Evolutionary conservation across 805 yeast species (phyloP), one percentile per base, ranked within the genome.

Genomic region (Blastobotrys chiropterorum): DNA sequence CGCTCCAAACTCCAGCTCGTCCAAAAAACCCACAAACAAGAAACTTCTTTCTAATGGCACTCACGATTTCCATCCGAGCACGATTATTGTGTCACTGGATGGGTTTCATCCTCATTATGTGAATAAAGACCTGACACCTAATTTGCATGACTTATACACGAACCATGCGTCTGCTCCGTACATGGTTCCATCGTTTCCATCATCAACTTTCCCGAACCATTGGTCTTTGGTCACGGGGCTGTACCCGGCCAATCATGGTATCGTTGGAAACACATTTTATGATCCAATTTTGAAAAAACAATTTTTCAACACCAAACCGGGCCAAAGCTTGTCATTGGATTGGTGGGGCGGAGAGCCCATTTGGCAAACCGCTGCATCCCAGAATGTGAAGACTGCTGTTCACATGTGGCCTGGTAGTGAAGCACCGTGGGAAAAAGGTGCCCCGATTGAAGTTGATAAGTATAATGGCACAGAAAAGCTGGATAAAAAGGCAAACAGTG

Each of bases 351-450:
- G 96, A 20, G 94, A 87, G 64, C 94, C 97, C 0, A 62, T 90
- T 17, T 90, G 97, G 97, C 70, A 76, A 31, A 86, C 95, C 1
- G 89, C 92, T 0, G 72, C 72, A 26, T 65, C 66, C 16, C 85
- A 85, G 53, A 83, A 82, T 3, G 76, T 84, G 1, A 70, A 70
- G 2, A 68, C 85, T 3, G 95, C 90, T 0, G 84, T 88, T n/a
- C 95, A 90, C 67, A 90, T 89, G 96, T 90, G 95, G 95, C 97
- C 97, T 0, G 97, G 97, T 1, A 81, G 90, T 53, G 96, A 89
- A 59, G 95, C 82, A 5, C 75, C 77, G 21, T 80, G 78, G 62
- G 52, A 62, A 51, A 73, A 78, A 51, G 65, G 66, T 3, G 76
- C 74, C 19, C 82, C 85, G 1, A 77, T 75, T 46, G 57, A 54